Evolutionary conservation across 805 yeast species (phyloP), one percentile per base, ranked within the genome.

Genomic region (Metschnikowia vanudenii): DNA sequence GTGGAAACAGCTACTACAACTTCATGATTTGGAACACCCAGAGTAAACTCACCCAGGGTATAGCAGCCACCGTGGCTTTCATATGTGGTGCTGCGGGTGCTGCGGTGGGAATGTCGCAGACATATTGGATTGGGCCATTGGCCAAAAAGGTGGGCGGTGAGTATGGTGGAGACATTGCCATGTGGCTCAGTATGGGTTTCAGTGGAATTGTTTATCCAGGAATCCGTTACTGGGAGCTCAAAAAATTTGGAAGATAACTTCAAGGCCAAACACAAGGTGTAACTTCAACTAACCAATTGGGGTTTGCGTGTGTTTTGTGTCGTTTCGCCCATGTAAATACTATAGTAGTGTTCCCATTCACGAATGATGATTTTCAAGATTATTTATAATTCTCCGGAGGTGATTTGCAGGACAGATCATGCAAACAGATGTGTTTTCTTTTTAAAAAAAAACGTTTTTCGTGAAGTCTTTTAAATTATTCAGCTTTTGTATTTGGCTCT

Each of bases 81-180:
- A 55, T 78, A 2, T 67, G 76, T 44, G 96, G 96, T 37, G 83
- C 83, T 14, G 85, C 80, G 0, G 96, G 96, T 39, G 95, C 88
- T 0, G 88, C 85, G 2, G 68, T 88, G 17, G 96, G 96, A 6
- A 89, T 89, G 97, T 76, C 86, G 19, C 97, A 89, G 63, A 85
- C 82, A 6, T 89, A 89, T 64, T 89, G 85, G 75, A 71, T 77
- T 6, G 97, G 96, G 0, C 88, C 88, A 0, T 55, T 88, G 10
- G 95, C 96, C 11, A 64, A 63, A 24, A 56, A 70, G 4, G 68
- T 85, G 13, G 70, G 95, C 17, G 64, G 62, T 0, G 81, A 74
- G 5, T 63, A 64, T 50, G 90, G 87, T 46, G 95, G 89, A 17
- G 96, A 89, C 62, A 62, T 89, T 34, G 97, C 94, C 19, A 82